A percentile compares a stretch with the other conserved stretches of the same genome.
Evolutionary conservation across 106 monocot species (phyloP).

Genomic region (Dioscorea alata): DNA sequence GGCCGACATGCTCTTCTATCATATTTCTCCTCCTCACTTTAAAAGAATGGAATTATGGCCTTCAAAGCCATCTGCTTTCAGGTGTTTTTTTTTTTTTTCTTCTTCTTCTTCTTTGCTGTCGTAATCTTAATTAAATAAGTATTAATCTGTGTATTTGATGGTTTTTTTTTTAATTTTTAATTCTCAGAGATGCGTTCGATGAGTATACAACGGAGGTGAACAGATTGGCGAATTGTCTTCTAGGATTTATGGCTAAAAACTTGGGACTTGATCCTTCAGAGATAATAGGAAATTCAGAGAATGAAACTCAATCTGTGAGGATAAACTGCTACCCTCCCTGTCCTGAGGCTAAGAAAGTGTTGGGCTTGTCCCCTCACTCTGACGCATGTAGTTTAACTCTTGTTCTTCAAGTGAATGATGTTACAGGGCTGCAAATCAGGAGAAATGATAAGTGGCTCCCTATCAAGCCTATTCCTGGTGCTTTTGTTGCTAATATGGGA

Average conservation of each 20-base stretch:
- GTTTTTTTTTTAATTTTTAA: too few species aligned
- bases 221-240: neutral
- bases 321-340: too few species aligned
- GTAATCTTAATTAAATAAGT: too few species aligned
- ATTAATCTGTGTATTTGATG: too few species aligned
- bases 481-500: slow-evolving; percentile 6
- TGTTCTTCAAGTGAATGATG: too few species aligned
- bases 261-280: too few species aligned
- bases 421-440: neutral
- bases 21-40: neutral
- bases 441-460: slow-evolving; percentile 5
- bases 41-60: slow-evolving; percentile 5
- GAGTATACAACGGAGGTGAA: neutral
- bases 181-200: neutral
- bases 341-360: too few species aligned
- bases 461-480: neutral
- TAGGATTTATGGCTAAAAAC: neutral
- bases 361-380: too few species aligned
- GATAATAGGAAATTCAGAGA: too few species aligned
- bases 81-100: neutral
- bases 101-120: too few species aligned
- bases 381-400: too few species aligned
- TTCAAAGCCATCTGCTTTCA: slow-evolving; percentile 1
- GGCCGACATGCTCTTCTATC: neutral
- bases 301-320: too few species aligned